Percentiles rank a stretch among this genome's conserved stretches.
Conservation (phyloP, 2,329 filamentous ascomycete species). For the Fusarium floridanum region DNA sequence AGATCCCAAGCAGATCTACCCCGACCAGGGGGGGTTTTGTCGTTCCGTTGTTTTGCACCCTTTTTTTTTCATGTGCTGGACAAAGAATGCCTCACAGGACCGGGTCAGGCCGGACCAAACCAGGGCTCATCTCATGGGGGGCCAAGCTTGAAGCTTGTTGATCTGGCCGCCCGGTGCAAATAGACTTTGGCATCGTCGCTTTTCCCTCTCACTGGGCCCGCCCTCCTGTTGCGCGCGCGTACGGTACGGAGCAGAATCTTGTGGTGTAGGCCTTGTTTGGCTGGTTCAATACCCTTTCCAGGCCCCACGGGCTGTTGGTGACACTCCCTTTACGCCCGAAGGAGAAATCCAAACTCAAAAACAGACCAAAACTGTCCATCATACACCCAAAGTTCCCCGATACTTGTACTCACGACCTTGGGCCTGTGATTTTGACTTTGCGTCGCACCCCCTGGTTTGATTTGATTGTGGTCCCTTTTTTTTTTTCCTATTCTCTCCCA, state of each 20-base stretch:
- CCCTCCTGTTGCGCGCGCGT: constrained; percentile 22
- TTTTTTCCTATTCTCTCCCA: constrained; percentile 3
- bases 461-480: constrained; percentile 28
- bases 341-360: constrained; percentile 35
- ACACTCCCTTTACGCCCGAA: constrained; percentile 32
- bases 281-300: constrained; percentile 26
- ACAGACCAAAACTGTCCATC: constrained; percentile 30
- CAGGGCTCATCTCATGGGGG: constrained; percentile 31
- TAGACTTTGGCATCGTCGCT: constrained; percentile 45
- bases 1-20: constrained; percentile 36
- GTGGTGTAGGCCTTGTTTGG: constrained; percentile 32
- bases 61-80: neutral
- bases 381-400: constrained; percentile 25
- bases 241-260: constrained; percentile 16
- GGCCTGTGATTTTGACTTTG: constrained; percentile 6
- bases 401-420: constrained; percentile 26
- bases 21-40: neutral
- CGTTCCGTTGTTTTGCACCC: constrained; percentile 19
- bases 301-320: constrained; percentile 20
- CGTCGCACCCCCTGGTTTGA: constrained; percentile 12
- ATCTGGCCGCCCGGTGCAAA: constrained; percentile 38
- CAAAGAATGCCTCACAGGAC: constrained; percentile 15
- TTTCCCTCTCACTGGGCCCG: constrained; percentile 18
- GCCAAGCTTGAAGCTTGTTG: constrained; percentile 35
- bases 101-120: constrained; percentile 34